A percentile compares a stretch with the other conserved stretches of the same genome.
These are phyloP conservation scores for Albophoma yamanashiensis DNA, from an alignment of 2,329 filamentous ascomycete species.

Conservation along the genomic window DNA sequence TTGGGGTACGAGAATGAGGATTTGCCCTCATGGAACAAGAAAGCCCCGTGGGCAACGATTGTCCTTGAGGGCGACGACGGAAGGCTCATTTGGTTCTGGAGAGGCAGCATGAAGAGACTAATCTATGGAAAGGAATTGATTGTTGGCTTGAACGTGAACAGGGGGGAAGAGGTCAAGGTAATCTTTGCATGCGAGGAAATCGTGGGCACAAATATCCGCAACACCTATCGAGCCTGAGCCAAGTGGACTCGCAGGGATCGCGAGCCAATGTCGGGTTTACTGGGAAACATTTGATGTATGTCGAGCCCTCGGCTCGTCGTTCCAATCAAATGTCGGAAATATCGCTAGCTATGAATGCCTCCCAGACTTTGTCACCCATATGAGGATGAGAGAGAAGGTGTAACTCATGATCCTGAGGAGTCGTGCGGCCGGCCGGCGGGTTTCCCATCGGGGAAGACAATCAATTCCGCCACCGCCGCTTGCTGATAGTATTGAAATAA, in stretches of 20 bases:
- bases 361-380: too few species aligned
- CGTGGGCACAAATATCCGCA: slow-evolving; percentile 43
- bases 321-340: too few species aligned
- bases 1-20: slow-evolving; percentile 62
- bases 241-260: slow-evolving; percentile 5
- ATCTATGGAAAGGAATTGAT: slow-evolving; percentile 45
- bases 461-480: background rate
- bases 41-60: slow-evolving; percentile 59
- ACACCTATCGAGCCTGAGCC: slow-evolving; percentile 2
- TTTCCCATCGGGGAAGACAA: background rate
- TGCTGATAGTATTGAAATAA: background rate
- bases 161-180: slow-evolving; percentile 45
- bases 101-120: slow-evolving; percentile 53
- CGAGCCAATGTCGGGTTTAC: too few species aligned
- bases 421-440: background rate
- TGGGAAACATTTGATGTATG: background rate
- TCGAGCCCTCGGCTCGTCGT: background rate
- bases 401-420: background rate
- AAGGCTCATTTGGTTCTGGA: slow-evolving; percentile 56
- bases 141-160: slow-evolving; percentile 42
- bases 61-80: slow-evolving; percentile 49
- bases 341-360: too few species aligned
- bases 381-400: background rate
- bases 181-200: slow-evolving; percentile 82
- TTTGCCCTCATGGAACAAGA: slow-evolving; percentile 51